phyloP scores from a whole-genome alignment of 345 rosid species.

The Diplotaxis tenuifolia region DNA sequence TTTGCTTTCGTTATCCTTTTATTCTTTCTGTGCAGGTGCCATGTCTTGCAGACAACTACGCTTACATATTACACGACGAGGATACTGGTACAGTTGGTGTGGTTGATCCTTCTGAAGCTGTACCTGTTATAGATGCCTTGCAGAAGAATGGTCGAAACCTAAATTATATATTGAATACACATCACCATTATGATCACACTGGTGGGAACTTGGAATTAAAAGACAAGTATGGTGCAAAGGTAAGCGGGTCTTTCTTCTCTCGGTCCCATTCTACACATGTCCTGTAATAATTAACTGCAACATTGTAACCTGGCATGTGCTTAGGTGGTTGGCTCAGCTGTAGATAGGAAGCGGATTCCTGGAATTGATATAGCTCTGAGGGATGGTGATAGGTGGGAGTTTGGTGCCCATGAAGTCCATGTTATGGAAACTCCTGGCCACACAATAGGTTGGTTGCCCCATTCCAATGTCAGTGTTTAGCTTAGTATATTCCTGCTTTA shows the following conservation, averaged over 20 bases:
- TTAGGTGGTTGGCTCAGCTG: slow-evolving; percentile 76
- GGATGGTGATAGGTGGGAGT: slow-evolving; percentile 92
- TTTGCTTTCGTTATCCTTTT: background rate
- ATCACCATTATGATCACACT: slow-evolving; percentile 92
- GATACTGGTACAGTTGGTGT: slow-evolving; percentile 98
- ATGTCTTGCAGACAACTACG: slow-evolving; percentile 86
- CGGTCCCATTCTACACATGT: background rate
- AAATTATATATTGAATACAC: slow-evolving; percentile 85
- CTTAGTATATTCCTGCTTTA: background rate
- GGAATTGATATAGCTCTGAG: slow-evolving; percentile 76
- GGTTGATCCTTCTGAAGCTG: slow-evolving; percentile 89
- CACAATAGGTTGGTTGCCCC: slow-evolving; percentile 56
- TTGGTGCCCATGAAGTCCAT: slow-evolving; percentile 80
- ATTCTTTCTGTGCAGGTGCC: slow-evolving; percentile 58
- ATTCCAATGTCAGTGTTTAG: background rate
- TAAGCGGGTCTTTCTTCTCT: slow-evolving; percentile 37
- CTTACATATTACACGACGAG: slow-evolving; percentile 81
- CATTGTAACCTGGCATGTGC: background rate
- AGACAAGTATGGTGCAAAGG: slow-evolving; percentile 96
- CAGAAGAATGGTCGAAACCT: slow-evolving; percentile 48
- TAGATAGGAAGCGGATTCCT: slow-evolving; percentile 73
- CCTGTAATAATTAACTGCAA: background rate
- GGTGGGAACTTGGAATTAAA: slow-evolving; percentile 89
- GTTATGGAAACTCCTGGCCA: slow-evolving; percentile 91
- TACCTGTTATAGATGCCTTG: slow-evolving; percentile 18